Conservation (phyloP, 495 filamentous ascomycete species). For the Tuber melanosporum region DNA sequence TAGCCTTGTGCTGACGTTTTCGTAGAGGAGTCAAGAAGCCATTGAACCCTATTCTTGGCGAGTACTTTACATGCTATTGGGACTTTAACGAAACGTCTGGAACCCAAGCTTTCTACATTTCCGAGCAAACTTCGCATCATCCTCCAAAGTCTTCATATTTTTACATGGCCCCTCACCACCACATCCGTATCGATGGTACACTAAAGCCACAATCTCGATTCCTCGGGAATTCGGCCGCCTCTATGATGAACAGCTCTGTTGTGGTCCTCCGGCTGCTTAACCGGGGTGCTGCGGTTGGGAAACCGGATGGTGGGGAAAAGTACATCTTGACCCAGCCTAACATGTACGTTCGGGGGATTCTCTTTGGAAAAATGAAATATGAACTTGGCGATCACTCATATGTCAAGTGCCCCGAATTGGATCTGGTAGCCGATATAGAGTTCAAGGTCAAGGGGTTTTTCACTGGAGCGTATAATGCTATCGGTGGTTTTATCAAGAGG, state of each 20-base stretch:
- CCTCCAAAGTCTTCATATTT: conserved; percentile 99
- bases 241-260: conserved; percentile 87
- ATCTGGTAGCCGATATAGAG: conserved; percentile 84
- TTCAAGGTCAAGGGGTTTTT: conserved; percentile 99
- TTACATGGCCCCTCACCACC: conserved; percentile 92
- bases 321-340: conserved; percentile 96
- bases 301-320: conserved; percentile 65
- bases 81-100: conserved; percentile 66
- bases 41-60: conserved; percentile 91
- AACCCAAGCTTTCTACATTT: conserved; percentile 89
- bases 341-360: conserved; percentile 96
- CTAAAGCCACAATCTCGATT: conserved; percentile 96
- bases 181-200: conserved; percentile 92
- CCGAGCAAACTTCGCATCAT: conserved; percentile 96
- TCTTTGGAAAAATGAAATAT: conserved; percentile 99
- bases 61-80: conserved; percentile 94
- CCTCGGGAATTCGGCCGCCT: conserved; percentile 92
- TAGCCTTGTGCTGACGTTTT: conserved; percentile 34
- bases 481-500: conserved; percentile 87
- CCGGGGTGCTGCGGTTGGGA: conserved; percentile 45
- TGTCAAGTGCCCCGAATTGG: conserved; percentile 82
- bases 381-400: conserved; percentile 95
- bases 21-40: conserved; percentile 94
- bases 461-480: conserved; percentile 90
- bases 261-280: conserved; percentile 81